A percentile compares a stretch with the other conserved stretches of the same genome.
phyloP scores from a whole-genome alignment of 306 rosid genomes.

The Glycine latifolia region DNA sequence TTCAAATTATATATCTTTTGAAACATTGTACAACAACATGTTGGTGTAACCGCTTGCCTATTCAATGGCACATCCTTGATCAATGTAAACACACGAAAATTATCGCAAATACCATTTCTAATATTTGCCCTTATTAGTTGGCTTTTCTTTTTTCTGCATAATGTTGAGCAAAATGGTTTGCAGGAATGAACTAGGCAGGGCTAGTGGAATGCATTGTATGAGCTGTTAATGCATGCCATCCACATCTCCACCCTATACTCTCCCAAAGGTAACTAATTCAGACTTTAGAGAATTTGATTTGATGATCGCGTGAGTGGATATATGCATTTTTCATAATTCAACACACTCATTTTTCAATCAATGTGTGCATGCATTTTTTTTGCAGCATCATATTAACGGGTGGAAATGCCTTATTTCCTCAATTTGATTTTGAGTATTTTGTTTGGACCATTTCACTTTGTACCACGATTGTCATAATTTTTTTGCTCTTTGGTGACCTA shows the following conservation, averaged over 20 bases:
- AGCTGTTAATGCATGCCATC: conserved; percentile 86
- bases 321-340: neutral
- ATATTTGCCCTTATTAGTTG: conserved; percentile 17
- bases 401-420: conserved; percentile 88
- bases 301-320: conserved; percentile 1
- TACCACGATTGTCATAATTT: neutral
- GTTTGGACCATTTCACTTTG: conserved; percentile 5
- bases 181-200: conserved; percentile 99
- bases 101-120: no score
- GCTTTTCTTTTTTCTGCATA: conserved; percentile 13
- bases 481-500: no score
- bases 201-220: conserved; percentile 89
- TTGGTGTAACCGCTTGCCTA: no score
- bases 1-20: no score
- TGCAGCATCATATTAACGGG: conserved; percentile 94
- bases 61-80: no score
- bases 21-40: no score
- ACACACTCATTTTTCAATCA: conserved; percentile 19
- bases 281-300: neutral
- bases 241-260: conserved; percentile 86
- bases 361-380: conserved; percentile 28
- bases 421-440: conserved; percentile 76
- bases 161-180: conserved; percentile 42
- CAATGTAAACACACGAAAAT: no score
- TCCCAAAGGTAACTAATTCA: conserved; percentile 69